Evolutionary conservation across 331 rosid genomes (phyloP), one percentile per base, ranked within the genome.

Genomic region (Quercus lobata): DNA sequence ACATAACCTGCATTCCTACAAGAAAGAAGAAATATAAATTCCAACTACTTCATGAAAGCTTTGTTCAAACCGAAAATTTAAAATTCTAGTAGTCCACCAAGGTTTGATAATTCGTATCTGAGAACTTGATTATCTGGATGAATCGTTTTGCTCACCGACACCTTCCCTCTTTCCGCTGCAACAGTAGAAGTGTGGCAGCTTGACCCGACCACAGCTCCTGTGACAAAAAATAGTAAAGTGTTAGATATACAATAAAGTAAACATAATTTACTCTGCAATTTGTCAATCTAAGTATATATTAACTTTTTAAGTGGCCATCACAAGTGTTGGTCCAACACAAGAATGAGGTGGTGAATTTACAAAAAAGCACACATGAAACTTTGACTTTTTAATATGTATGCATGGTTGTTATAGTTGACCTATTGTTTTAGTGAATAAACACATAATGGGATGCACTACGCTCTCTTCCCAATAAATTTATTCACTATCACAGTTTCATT

Each of bases 151-250:
- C 75, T 87, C 92, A 30, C 76, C 86, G 0, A 78, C 18, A 56
- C 73, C 63, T 71, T 79, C 93, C 68, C 84, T 80, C 6, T 82
- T 84, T 74, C 98, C 97, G 72, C 97, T 87, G 83, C 98, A 95
- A 85, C 98, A 95, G 73, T 63, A 94, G 88, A 85, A 94, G 82
- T 92, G 54, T 14, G 54, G 54, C 54, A 49, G 54, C 54, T 49
- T 49, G 54, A 49, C 54, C 54, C 54, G 54, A 78, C 96, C 99
- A 71, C 97, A 95, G 77, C 77, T 24, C 88, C 99, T 95, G 89
- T 74, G 79, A 65, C 69, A 81, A 18, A 73, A 30, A 34, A 41
- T 69, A 35, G 46, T 46, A 34, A 66, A 66, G 41, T 27, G 44
- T 22, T 49, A 16, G 14, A 49, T 22, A 5, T 5, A 6, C 14